These are phyloP conservation scores for Arabidopsis lyrata DNA, from an alignment of 441 rosid genomes.

Conservation along the genomic window DNA sequence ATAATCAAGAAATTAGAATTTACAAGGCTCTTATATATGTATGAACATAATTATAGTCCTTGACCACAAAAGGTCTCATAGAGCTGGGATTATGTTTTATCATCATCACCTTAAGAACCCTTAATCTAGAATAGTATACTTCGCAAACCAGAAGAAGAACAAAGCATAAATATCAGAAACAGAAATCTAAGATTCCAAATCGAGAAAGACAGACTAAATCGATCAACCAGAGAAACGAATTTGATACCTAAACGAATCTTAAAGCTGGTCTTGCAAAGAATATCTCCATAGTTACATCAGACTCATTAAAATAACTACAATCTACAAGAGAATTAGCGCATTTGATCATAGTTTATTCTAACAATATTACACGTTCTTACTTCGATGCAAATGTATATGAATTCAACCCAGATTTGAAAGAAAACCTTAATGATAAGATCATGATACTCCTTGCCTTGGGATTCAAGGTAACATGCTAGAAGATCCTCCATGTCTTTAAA, in stretches of 20 bases:
- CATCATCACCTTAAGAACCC: slow-evolving; percentile 34
- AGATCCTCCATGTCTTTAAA: too few species aligned
- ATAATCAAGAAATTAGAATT: background rate
- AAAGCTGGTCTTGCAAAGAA: background rate
- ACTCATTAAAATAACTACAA: too few species aligned
- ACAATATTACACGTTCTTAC: too few species aligned
- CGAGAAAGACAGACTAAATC: background rate
- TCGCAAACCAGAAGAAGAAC: background rate
- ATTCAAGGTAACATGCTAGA: too few species aligned
- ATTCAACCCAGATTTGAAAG: too few species aligned
- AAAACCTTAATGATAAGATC: too few species aligned
- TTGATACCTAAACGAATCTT: background rate
- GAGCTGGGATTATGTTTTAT: slow-evolving; percentile 50
- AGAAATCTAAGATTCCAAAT: background rate
- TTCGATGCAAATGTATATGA: too few species aligned
- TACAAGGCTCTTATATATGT: slow-evolving; percentile 33
- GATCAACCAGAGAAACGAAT: background rate
- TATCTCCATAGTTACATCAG: too few species aligned
- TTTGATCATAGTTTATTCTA: too few species aligned
- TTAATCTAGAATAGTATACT: background rate
- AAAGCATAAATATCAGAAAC: background rate
- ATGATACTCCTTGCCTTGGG: too few species aligned
- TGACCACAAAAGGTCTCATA: slow-evolving; percentile 49
- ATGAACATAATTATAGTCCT: slow-evolving; percentile 48
- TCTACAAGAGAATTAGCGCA: too few species aligned